Base-by-base conservation (phyloP, 1,139 yeast genomes). In the Debaryomyces nepalensis region DNA sequence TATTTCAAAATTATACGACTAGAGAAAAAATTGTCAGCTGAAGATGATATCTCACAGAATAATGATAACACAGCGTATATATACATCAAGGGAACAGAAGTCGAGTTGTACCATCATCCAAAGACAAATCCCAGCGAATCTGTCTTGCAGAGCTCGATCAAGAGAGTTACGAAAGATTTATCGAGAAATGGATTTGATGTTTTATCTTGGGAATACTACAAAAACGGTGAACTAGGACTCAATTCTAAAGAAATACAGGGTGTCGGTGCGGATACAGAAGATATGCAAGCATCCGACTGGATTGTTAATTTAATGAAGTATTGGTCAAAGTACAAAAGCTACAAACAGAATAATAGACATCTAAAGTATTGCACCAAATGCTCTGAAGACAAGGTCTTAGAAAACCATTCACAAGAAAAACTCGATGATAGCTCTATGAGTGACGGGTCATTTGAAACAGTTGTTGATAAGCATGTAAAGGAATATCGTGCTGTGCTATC, bases 401-500 rank as follows among this genome's bases (percentile, higher is more conserved):
- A 22, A 36, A 21, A 26, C 11, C 18, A 19, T 4, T 32, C 36
- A 2, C n/a, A n/a, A n/a, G n/a, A n/a, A n/a, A n/a, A n/a, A n/a
- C n/a, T n/a, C n/a, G n/a, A n/a, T n/a, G 45, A 42, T 5, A 32
- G 29, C 7, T 23, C 37, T 3, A 33, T 15, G 15, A 10, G 45
- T 6, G 50, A 49, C 8, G 23, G 24, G 4, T 53, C 61, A 1
- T 38, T 63, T 6, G 63, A 59, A 33, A 64, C 73, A 0, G 62
- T 61, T 10, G 66, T 68, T n/a, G 64, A 54, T 7, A 53, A 51
- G 4, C 51, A 57, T 0, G 54, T 49, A 9, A 57, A 55, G 18
- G 75, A 70, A 41, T 69, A 49, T 42, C 52, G 76, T 40, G 89
- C 85, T 0, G 74, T 79, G 1, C 75, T 79, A 43, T 64, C 81